Evolutionary conservation across 2,329 filamentous ascomycete genomes (phyloP).

Genomic region (Ceratocystis colombiana): DNA sequence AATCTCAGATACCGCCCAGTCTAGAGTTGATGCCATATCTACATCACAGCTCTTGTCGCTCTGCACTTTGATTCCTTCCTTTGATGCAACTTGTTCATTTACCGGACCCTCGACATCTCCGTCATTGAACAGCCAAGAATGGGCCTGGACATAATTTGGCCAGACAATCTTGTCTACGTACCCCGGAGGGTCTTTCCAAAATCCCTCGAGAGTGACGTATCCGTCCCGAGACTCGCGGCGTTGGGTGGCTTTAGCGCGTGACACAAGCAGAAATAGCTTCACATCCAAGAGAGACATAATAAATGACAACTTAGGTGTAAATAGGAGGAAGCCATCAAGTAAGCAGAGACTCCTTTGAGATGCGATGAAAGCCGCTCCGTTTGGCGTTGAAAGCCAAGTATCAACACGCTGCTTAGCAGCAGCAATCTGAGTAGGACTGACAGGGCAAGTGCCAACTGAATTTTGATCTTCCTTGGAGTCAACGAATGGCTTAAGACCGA

Average conservation of each 20-base stretch:
- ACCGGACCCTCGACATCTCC: slow-evolving; percentile 55
- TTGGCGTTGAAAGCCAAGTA: slow-evolving; percentile 39
- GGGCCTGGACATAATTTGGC: slow-evolving; percentile 81
- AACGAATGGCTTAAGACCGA: slow-evolving; percentile 29
- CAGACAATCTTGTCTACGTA: slow-evolving; percentile 94
- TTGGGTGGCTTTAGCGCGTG: slow-evolving; percentile 51
- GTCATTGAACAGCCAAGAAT: slow-evolving; percentile 66
- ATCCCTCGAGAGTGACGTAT: slow-evolving; percentile 76
- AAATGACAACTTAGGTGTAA: slow-evolving; percentile 46
- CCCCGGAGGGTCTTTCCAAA: slow-evolving; percentile 88
- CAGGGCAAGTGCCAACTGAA: slow-evolving; percentile 46
- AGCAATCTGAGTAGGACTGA: slow-evolving; percentile 40
- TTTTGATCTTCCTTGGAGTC: slow-evolving; percentile 49
- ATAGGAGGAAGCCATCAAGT: slow-evolving; percentile 83
- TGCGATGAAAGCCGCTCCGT: slow-evolving; percentile 35
- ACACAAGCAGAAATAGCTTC: slow-evolving; percentile 66
- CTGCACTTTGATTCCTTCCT: slow-evolving; percentile 42
- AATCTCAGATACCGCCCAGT: slow-evolving; percentile 58
- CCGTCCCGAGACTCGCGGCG: slow-evolving; percentile 60
- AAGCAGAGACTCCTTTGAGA: slow-evolving; percentile 48
- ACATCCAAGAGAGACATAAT: slow-evolving; percentile 58
- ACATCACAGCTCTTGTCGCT: slow-evolving; percentile 39
- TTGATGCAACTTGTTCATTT: slow-evolving; percentile 38
- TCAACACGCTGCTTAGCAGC: slow-evolving; percentile 40
- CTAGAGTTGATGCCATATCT: slow-evolving; percentile 52